These are phyloP conservation scores for Phytophthora cryptogea DNA, from an alignment of 352 stramenopile species.

Conservation along the genomic window DNA sequence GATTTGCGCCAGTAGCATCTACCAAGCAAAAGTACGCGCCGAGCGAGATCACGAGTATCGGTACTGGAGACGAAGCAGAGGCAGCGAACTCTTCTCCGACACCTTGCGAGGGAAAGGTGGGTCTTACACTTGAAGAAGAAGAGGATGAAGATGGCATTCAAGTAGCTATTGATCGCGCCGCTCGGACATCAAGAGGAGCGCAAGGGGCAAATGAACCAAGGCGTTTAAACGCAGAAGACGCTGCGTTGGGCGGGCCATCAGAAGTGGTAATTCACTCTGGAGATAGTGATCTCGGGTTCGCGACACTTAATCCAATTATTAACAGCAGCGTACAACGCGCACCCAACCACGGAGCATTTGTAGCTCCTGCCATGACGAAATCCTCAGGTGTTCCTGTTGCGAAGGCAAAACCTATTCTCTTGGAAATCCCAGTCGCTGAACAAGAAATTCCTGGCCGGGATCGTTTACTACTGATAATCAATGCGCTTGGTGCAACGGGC, in stretches of 20 bases:
- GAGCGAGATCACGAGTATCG: constrained; percentile 27
- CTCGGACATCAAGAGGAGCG: background rate
- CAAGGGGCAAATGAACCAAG: constrained; percentile 5
- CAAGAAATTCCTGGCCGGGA: constrained; percentile 23
- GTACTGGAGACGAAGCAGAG: constrained; percentile 23
- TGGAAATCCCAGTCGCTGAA: constrained; percentile 48
- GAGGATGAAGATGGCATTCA: constrained; percentile 58
- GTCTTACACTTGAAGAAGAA: constrained; percentile 45
- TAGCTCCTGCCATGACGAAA: constrained; percentile 31
- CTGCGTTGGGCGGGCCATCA: constrained; percentile 33
- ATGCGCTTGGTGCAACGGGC: constrained; percentile 60
- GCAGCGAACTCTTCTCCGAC: constrained; percentile 2
- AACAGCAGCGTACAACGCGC: constrained; percentile 16
- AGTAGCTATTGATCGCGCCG: constrained; percentile 44
- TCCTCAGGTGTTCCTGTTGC: constrained; percentile 21
- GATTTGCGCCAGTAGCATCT: constrained; percentile 17
- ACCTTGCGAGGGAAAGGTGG: constrained; percentile 8
- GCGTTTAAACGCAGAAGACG: constrained; percentile 31
- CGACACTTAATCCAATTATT: constrained; percentile 72
- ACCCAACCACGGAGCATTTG: constrained; percentile 22
- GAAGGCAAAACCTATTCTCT: constrained; percentile 36
- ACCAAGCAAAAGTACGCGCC: constrained; percentile 28
- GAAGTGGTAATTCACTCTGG: constrained; percentile 80
- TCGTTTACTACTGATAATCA: constrained; percentile 50
- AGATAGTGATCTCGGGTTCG: constrained; percentile 68